Conservation (phyloP, 2,329 filamentous ascomycete genomes). For the Mycosphaerelloides madeirae region DNA sequence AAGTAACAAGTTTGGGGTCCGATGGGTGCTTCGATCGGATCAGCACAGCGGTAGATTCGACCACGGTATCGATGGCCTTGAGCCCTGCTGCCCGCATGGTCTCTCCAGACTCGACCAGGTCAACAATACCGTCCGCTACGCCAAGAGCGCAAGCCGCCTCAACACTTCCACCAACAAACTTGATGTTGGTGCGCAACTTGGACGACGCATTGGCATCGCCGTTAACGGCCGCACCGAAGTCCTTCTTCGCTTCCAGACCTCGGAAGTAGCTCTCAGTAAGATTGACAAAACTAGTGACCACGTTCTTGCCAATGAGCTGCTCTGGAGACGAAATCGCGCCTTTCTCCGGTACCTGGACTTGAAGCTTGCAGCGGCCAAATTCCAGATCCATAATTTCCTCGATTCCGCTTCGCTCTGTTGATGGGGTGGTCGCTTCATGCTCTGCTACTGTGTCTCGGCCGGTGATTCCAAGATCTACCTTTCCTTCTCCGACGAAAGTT, state of each 20-base stretch:
- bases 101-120: slow-evolving; percentile 95
- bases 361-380: slow-evolving; percentile 86
- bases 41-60: slow-evolving; percentile 80
- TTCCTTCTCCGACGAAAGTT: slow-evolving; percentile 92
- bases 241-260: slow-evolving; percentile 57
- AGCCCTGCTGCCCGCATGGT: slow-evolving; percentile 96
- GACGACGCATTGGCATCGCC: slow-evolving; percentile 31
- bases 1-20: slow-evolving; percentile 72
- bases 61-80: slow-evolving; percentile 88
- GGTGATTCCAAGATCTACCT: slow-evolving; percentile 90
- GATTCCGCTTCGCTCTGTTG: slow-evolving; percentile 55
- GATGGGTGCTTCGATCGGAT: slow-evolving; percentile 85
- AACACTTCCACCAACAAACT: slow-evolving; percentile 92
- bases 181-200: slow-evolving; percentile 80
- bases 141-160: slow-evolving; percentile 94
- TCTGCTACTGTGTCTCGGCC: slow-evolving; percentile 89
- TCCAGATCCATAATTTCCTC: slow-evolving; percentile 85
- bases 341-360: slow-evolving; percentile 93
- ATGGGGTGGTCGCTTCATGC: slow-evolving; percentile 53
- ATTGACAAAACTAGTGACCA: slow-evolving; percentile 91
- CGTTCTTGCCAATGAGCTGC: slow-evolving; percentile 84
- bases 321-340: slow-evolving; percentile 64
- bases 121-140: slow-evolving; percentile 94
- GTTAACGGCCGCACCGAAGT: slow-evolving; percentile 30
- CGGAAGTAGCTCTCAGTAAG: slow-evolving; percentile 81